Evolutionary conservation across 306 rosid genomes (phyloP).

Genomic region (Inga oerstediana): DNA sequence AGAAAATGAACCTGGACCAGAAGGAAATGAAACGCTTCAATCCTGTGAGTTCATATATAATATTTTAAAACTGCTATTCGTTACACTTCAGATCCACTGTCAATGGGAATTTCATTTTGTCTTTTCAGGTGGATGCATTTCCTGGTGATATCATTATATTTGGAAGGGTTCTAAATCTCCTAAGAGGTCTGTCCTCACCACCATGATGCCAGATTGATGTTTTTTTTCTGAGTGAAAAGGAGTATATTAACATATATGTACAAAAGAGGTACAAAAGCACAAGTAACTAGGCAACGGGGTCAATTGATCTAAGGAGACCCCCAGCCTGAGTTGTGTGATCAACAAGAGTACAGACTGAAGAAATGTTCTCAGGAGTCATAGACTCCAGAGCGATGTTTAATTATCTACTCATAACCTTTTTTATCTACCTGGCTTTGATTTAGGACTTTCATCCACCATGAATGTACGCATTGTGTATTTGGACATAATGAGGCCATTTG

Average conservation of each 20-base stretch:
- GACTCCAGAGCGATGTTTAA: slow-evolving; percentile 21
- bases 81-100: slow-evolving; percentile 21
- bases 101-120: not conserved
- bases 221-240: not conserved
- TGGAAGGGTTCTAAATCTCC: slow-evolving; percentile 93
- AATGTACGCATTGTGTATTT: slow-evolving; percentile 75
- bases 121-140: slow-evolving; percentile 90
- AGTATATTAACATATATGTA: no score
- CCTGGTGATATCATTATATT: slow-evolving; percentile 98
- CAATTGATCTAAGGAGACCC: no score
- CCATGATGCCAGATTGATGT: slow-evolving; percentile 23
- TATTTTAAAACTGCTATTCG: slow-evolving; percentile 33
- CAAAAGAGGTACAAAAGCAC: no score
- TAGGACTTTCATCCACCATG: slow-evolving; percentile 93
- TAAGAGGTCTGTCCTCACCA: slow-evolving; percentile 70
- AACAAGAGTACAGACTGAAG: no score
- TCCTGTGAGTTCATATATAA: slow-evolving; percentile 74
- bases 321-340: no score
- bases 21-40: slow-evolving; percentile 89
- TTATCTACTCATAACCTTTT: slow-evolving; percentile 24
- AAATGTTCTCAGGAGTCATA: no score
- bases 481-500: slow-evolving; percentile 99
- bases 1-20: slow-evolving; percentile 75
- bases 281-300: no score
- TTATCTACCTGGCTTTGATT: slow-evolving; percentile 40